Evolutionary conservation across 257 asterid species (phyloP).

Genomic region (Nicotiana tomentosiformis): DNA sequence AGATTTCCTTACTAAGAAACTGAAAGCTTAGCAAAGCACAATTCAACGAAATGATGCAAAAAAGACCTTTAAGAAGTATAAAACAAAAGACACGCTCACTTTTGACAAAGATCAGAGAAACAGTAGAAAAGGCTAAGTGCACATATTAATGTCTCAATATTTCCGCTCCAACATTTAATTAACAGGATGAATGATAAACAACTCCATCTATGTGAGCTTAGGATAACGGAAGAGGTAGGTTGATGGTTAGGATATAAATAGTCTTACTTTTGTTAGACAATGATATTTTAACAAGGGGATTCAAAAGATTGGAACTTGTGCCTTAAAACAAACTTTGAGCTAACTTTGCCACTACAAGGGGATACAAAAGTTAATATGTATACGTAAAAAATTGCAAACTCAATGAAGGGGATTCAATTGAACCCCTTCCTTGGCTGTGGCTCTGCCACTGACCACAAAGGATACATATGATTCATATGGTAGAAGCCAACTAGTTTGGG

Average conservation of each 20-base stretch:
- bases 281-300: too few species aligned
- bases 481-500: neutral
- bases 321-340: too few species aligned
- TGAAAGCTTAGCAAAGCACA: neutral
- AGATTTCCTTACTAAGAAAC: neutral
- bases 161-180: neutral
- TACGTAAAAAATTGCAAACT: too few species aligned
- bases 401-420: too few species aligned
- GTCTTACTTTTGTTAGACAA: neutral
- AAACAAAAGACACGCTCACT: neutral
- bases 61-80: neutral
- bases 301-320: too few species aligned
- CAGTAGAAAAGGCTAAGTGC: neutral
- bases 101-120: neutral
- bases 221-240: neutral
- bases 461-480: neutral
- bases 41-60: neutral
- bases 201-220: neutral
- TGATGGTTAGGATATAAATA: neutral
- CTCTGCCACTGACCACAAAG: neutral
- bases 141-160: neutral
- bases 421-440: too few species aligned
- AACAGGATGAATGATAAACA: neutral
- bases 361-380: too few species aligned
- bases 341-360: too few species aligned